Percentiles rank a stretch among this genome's conserved stretches.
These are phyloP conservation scores for Alternaria gansuensis DNA, from an alignment of 2,329 filamentous ascomycete species.

Conservation along the genomic window DNA sequence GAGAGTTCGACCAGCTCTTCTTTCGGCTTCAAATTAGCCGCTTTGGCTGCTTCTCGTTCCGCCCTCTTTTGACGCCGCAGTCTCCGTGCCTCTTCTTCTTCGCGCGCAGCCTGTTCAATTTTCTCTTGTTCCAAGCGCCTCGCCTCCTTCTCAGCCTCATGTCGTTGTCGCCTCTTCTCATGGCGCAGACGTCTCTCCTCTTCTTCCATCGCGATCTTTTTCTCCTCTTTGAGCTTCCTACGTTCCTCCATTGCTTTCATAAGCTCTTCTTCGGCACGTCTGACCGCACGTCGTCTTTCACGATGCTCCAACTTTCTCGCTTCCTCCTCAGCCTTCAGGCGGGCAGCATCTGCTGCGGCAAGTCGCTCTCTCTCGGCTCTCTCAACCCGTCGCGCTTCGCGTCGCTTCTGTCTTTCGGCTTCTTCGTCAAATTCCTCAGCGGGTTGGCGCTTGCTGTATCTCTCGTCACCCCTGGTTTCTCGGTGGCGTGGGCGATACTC, in stretches of 20 bases:
- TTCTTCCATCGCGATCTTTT: slow-evolving; percentile 34
- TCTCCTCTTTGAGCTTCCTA: slow-evolving; percentile 32
- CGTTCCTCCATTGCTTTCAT: slow-evolving; percentile 35
- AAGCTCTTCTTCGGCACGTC: slow-evolving; percentile 36
- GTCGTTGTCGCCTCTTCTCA: slow-evolving; percentile 34
- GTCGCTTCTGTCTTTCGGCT: slow-evolving; percentile 39
- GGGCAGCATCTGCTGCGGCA: slow-evolving; percentile 40
- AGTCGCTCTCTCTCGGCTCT: slow-evolving; percentile 41
- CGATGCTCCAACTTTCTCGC: slow-evolving; percentile 35
- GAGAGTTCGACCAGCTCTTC: slow-evolving; percentile 24
- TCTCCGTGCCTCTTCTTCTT: slow-evolving; percentile 39
- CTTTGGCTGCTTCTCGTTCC: slow-evolving; percentile 41
- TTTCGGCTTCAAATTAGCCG: slow-evolving; percentile 22
- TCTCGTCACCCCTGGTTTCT: slow-evolving; percentile 41
- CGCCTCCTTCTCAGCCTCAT: slow-evolving; percentile 43
- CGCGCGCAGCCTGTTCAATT: slow-evolving; percentile 26
- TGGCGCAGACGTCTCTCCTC: slow-evolving; percentile 43
- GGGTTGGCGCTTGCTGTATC: slow-evolving; percentile 40
- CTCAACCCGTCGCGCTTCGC: slow-evolving; percentile 41
- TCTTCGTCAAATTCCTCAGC: slow-evolving; percentile 41
- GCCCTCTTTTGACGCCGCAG: slow-evolving; percentile 39
- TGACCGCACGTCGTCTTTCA: slow-evolving; percentile 41
- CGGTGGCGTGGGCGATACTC: slow-evolving; percentile 42
- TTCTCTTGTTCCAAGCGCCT: slow-evolving; percentile 26
- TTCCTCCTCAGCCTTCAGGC: slow-evolving; percentile 37